A percentile compares a stretch with the other conserved stretches of the same genome.
phyloP scores from a whole-genome alignment of 129 eudicot species.

The Arctium minus region DNA sequence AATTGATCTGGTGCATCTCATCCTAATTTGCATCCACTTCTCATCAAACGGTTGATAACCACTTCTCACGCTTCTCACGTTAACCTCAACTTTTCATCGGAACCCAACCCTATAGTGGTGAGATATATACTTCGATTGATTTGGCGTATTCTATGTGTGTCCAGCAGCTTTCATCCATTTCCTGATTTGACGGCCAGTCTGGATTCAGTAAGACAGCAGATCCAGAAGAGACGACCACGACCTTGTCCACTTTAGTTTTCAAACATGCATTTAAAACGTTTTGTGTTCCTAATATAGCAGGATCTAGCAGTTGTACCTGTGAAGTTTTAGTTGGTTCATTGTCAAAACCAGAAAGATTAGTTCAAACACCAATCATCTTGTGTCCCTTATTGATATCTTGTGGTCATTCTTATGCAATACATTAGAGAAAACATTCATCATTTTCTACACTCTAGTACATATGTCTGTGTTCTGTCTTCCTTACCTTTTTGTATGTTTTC shows the following conservation, averaged over 20 bases:
- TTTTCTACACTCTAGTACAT: too few relatives aligned
- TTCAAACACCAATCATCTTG: not conserved
- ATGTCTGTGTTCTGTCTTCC: too few relatives aligned
- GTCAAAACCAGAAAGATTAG: not conserved
- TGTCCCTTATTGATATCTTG: not conserved
- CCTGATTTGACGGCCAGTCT: conserved; percentile 33
- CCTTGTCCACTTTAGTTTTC: conserved; percentile 31
- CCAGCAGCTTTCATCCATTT: conserved; percentile 48
- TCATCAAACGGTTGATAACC: too few relatives aligned
- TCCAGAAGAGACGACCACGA: conserved; percentile 43
- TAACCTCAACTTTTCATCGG: too few relatives aligned
- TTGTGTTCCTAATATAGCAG: conserved; percentile 39
- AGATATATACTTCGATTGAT: conserved; percentile 8
- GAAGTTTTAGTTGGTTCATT: not conserved
- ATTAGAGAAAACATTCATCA: too few relatives aligned
- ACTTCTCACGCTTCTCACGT: too few relatives aligned
- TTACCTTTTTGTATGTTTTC: too few relatives aligned
- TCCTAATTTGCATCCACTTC: too few relatives aligned
- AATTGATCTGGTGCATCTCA: too few relatives aligned
- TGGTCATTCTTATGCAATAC: too few relatives aligned
- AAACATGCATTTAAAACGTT: conserved; percentile 46
- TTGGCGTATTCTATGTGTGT: conserved; percentile 31
- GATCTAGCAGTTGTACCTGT: conserved; percentile 38
- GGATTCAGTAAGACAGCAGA: conserved; percentile 30
- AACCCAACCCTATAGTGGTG: too few relatives aligned